Evolutionary conservation across 768 basidiomycete genomes (phyloP).

Genomic region (Naganishia onofrii): DNA sequence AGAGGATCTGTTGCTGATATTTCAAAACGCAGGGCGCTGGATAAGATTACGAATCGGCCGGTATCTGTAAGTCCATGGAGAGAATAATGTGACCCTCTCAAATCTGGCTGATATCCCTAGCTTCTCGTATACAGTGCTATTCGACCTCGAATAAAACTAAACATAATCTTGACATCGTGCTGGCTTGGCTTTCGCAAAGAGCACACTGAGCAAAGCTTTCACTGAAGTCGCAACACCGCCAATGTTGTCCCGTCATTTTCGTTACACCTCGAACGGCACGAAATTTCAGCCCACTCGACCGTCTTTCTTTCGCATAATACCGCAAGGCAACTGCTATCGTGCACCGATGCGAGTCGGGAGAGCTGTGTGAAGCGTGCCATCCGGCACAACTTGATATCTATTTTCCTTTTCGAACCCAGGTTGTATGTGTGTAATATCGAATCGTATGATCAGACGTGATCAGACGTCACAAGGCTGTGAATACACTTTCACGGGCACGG

Average conservation of each 20-base stretch:
- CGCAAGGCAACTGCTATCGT: neutral
- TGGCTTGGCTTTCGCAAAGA: slow-evolving; percentile 78
- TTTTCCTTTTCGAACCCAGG: neutral
- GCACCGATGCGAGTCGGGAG: no score
- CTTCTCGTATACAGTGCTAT: slow-evolving; percentile 62
- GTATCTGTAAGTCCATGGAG: slow-evolving; percentile 69
- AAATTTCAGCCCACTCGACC: no score
- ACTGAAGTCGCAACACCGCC: neutral
- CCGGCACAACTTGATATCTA: neutral
- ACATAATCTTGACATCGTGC: slow-evolving; percentile 86
- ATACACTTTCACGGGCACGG: no score
- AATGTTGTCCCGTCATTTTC: neutral
- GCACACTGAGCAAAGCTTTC: slow-evolving; percentile 52
- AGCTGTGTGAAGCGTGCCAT: neutral
- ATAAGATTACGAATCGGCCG: slow-evolving; percentile 73
- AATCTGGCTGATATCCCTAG: neutral
- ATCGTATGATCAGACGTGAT: no score
- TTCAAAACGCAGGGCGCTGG: slow-evolving; percentile 60
- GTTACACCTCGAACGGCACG: neutral
- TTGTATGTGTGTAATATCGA: slow-evolving; percentile 9
- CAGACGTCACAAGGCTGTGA: no score
- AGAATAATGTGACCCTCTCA: no score
- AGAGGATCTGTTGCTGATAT: no score
- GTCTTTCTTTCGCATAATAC: no score
- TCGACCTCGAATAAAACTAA: slow-evolving; percentile 78